Percentiles rank a stretch among this genome's conserved stretches.
Evolutionary conservation across 345 rosid species (phyloP).

Genomic region (Citrus maxima): DNA sequence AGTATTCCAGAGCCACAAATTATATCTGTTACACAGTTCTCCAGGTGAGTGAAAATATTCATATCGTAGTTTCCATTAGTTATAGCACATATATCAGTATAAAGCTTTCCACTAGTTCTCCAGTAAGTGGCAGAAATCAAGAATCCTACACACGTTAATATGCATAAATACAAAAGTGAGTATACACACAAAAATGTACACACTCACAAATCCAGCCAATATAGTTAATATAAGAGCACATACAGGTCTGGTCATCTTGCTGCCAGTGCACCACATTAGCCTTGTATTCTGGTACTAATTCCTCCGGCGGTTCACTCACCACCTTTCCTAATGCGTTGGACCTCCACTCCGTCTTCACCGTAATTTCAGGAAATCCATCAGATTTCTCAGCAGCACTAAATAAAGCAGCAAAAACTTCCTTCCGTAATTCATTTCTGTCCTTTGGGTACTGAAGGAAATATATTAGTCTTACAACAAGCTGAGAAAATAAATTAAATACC

Average conservation of each 20-base stretch:
- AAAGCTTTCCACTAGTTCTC: neutral
- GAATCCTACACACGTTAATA: neutral
- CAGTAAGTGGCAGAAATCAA: neutral
- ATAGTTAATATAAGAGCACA: slow-evolving; percentile 7
- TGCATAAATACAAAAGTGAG: too few species aligned
- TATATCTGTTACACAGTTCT: too few species aligned
- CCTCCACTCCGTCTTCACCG: slow-evolving; percentile 21
- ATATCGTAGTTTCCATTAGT: neutral
- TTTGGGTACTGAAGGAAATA: neutral
- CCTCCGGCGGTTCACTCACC: slow-evolving; percentile 34
- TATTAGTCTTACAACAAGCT: neutral
- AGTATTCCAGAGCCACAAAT: too few species aligned
- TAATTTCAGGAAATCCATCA: slow-evolving; percentile 23
- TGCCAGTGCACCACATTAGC: neutral
- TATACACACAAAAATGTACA: too few species aligned
- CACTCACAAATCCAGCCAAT: neutral
- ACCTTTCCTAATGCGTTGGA: slow-evolving; percentile 25
- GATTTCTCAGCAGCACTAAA: slow-evolving; percentile 27
- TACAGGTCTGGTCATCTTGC: slow-evolving; percentile 28
- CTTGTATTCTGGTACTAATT: slow-evolving; percentile 18
- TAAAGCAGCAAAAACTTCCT: slow-evolving; percentile 40
- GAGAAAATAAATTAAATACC: neutral
- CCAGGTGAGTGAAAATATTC: too few species aligned
- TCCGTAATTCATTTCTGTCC: slow-evolving; percentile 31
- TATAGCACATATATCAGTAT: neutral